Evolutionary conservation across 345 rosid genomes (phyloP).

Genomic region (Gossypium raimondii): DNA sequence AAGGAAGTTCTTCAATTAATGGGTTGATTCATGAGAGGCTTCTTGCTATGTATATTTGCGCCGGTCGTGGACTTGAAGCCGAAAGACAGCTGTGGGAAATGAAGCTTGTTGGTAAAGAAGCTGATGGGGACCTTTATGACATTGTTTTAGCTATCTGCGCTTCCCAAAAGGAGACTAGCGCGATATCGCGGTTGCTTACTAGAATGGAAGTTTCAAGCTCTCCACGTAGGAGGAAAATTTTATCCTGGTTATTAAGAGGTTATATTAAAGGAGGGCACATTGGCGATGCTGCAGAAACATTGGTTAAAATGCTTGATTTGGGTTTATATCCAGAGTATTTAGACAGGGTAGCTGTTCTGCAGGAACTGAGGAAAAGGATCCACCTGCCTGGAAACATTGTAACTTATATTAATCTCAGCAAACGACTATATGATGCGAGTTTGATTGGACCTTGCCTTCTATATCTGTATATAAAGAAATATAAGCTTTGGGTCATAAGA

Average conservation of each 20-base stretch:
- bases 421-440: conserved; percentile 53
- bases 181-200: conserved; percentile 57
- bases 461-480: conserved; percentile 63
- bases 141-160: conserved; percentile 87
- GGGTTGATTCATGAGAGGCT: conserved; percentile 84
- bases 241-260: conserved; percentile 83
- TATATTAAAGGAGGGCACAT: conserved; percentile 81
- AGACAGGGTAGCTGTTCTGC: conserved; percentile 85
- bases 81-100: conserved; percentile 91
- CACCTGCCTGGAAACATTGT: conserved; percentile 52
- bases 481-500: conserved; percentile 75
- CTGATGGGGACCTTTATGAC: conserved; percentile 73
- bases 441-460: conserved; percentile 76
- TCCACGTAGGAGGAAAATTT: conserved; percentile 51
- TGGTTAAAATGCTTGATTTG: conserved; percentile 64
- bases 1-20: conserved; percentile 46
- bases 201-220: conserved; percentile 48
- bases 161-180: conserved; percentile 57
- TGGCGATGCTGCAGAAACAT: conserved; percentile 68
- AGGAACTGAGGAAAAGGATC: conserved; percentile 71
- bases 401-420: conserved; percentile 65
- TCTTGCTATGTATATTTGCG: conserved; percentile 85
- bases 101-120: conserved; percentile 80
- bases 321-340: conserved; percentile 74
- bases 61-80: conserved; percentile 78